Evolutionary conservation across 768 basidiomycete species (phyloP), one percentile per base, ranked within the genome.

Genomic region (Fomitopsis pulvina): DNA sequence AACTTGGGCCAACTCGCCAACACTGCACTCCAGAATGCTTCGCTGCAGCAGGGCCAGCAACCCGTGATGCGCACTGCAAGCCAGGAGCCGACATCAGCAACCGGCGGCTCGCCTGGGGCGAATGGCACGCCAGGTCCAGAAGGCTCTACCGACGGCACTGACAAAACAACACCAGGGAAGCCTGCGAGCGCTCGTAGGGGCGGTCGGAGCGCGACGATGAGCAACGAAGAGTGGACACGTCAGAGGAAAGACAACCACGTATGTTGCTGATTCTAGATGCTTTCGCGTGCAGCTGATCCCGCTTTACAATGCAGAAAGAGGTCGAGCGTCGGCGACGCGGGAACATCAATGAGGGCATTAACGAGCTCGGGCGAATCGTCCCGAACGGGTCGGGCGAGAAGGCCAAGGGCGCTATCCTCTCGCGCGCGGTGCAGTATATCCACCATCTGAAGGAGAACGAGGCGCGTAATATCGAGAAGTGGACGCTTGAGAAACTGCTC

Each of bases 271-370:
- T 45, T n/a, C 5, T 4, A 49, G 18, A 4, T 29, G 7, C 39
- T 43, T 4, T 16, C 26, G 1, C 22, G 18, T 28, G n/a, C 29
- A 30, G 20, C 45, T 46, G 5, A 41, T 30, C 11, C 10, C 41
- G 18, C 2, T 21, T 30, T 1, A 7, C 5, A 27, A 2, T 55
- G 45, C 70, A 97, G 94, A 97, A 97, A 90, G 93, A 97, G 71
- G 93, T 98, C 11, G 95, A 99, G 66, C 87, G 95, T 47, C 81
- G 92, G 30, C 85, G 95, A 47, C 77, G 95, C 41, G 93, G 93
- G 16, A 92, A 92, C 57, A 97, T 99, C 69, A 96, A 95, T 68
- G 88, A 94, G 54, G 94, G 94, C 0, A 96, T 99, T 71, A 92
- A 88, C 61, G 87, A 89, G 58, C 83, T 98, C 14, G 86, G 87